Conservation (phyloP, 495 filamentous ascomycete species). For the Sordaria brevicollis region DNA sequence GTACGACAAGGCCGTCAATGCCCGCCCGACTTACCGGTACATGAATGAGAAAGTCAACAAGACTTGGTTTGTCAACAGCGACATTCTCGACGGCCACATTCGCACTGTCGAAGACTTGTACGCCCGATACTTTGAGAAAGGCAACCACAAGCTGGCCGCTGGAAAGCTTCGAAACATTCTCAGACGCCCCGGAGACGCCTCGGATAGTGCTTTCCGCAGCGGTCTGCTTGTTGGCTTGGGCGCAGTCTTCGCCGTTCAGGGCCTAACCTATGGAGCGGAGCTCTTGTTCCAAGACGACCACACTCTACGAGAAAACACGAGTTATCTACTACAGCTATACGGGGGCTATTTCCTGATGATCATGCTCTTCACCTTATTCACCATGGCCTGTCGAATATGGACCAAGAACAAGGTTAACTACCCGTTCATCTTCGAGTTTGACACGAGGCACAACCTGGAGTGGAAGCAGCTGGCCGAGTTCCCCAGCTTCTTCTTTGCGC, state of each 20-base stretch:
- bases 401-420: conserved; percentile 81
- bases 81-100: conserved; percentile 68
- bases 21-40: conserved; percentile 65
- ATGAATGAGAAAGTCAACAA: conserved; percentile 90
- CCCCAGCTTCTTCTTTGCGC: conserved; percentile 63
- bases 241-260: conserved; percentile 61
- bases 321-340: conserved; percentile 78
- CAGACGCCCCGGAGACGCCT: conserved; percentile 56
- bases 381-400: conserved; percentile 73
- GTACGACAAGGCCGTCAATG: conserved; percentile 81
- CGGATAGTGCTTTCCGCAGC: conserved; percentile 62
- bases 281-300: conserved; percentile 42
- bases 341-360: conserved; percentile 73
- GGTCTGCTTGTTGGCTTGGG: conserved; percentile 73
- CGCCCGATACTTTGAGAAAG: conserved; percentile 80
- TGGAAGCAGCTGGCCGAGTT: conserved; percentile 86
- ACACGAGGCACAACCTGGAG: conserved; percentile 71
- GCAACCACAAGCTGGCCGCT: conserved; percentile 81
- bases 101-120: conserved; percentile 79
- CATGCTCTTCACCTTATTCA: conserved; percentile 64
- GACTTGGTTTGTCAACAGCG: conserved; percentile 80
- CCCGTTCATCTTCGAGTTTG: conserved; percentile 92
- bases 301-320: conserved; percentile 41
- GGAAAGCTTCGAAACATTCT: conserved; percentile 68
- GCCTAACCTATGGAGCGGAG: conserved; percentile 53